phyloP scores from a whole-genome alignment of 352 stramenopile genomes.

The Globisporangium paroecandrum region DNA sequence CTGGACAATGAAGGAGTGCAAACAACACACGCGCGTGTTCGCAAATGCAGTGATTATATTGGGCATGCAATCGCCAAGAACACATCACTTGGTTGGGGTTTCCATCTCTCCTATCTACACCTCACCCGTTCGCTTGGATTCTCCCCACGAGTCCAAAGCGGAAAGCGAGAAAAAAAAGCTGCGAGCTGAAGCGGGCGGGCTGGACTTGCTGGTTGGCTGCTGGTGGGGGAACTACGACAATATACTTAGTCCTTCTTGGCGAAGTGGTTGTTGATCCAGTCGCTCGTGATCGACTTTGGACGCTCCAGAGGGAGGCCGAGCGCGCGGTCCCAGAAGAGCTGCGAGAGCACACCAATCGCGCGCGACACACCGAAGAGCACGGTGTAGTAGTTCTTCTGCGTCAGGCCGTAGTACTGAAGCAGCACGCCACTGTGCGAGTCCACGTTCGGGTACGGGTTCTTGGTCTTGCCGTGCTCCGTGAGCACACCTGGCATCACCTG shows the following conservation, averaged over 20 bases:
- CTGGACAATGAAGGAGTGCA: background rate
- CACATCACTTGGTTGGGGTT: background rate
- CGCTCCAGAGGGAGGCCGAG: slow-evolving; percentile 97
- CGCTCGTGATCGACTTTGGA: slow-evolving; percentile 98
- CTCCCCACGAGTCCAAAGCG: background rate
- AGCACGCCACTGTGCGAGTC: slow-evolving; percentile 98
- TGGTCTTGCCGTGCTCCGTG: slow-evolving; percentile 98
- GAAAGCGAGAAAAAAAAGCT: background rate
- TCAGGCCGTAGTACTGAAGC: slow-evolving; percentile 99
- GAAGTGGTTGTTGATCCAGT: slow-evolving; percentile 97
- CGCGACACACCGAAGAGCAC: slow-evolving; percentile 99
- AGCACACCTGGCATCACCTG: slow-evolving; percentile 98
- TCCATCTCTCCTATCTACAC: slow-evolving; percentile 1
- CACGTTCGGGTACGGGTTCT: slow-evolving; percentile 99
- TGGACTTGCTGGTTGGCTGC: background rate
- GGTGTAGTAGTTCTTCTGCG: slow-evolving; percentile 99
- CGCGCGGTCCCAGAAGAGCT: slow-evolving; percentile 98
- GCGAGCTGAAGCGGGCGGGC: background rate
- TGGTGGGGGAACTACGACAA: slow-evolving; percentile 7
- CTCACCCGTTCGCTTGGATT: no score
- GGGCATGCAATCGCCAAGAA: slow-evolving; percentile 1
- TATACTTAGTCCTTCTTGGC: slow-evolving; percentile 73
- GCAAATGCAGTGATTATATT: slow-evolving; percentile 3
- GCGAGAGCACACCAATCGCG: slow-evolving; percentile 96
- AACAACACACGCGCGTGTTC: background rate